Conservation (phyloP, 2,329 filamentous ascomycete genomes). For the Rutstroemia sp. region DNA sequence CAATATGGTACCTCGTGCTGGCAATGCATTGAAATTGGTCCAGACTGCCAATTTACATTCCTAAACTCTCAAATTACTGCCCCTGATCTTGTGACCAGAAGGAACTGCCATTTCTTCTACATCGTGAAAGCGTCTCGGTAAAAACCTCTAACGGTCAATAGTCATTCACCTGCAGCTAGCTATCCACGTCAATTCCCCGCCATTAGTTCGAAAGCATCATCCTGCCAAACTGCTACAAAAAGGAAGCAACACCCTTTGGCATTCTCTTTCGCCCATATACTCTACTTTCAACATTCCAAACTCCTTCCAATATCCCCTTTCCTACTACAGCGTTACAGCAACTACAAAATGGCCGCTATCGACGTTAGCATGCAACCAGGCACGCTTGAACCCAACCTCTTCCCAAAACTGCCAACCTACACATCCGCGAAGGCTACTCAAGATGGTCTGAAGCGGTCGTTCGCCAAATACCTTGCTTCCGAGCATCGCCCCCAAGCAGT, state of each 20-base stretch:
- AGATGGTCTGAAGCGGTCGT: constrained; percentile 28
- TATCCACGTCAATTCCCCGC: too few species aligned
- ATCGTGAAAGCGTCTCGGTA: neutral
- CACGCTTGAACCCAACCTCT: constrained; percentile 21
- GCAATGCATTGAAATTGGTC: neutral
- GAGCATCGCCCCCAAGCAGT: constrained; percentile 21
- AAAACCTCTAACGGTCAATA: neutral
- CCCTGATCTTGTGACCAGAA: neutral
- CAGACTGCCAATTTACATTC: neutral
- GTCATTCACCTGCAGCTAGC: neutral
- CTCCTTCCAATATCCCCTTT: neutral
- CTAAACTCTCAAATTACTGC: neutral
- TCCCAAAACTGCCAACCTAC: constrained; percentile 20
- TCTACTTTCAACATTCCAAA: neutral
- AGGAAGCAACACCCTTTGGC: too few species aligned
- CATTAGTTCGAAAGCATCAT: too few species aligned
- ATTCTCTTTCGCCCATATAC: too few species aligned
- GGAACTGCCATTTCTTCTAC: too few species aligned
- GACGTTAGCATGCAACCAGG: constrained; percentile 20
- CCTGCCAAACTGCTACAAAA: too few species aligned
- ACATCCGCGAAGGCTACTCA: constrained; percentile 25
- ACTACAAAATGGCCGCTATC: constrained; percentile 22
- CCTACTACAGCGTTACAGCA: neutral
- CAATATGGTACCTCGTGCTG: neutral
- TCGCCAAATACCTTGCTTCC: constrained; percentile 26